Percentiles rank a stretch among this genome's conserved stretches.
These are phyloP conservation scores for Cucumis cinereus DNA, from an alignment of 306 rosid species.

Conservation along the genomic window DNA sequence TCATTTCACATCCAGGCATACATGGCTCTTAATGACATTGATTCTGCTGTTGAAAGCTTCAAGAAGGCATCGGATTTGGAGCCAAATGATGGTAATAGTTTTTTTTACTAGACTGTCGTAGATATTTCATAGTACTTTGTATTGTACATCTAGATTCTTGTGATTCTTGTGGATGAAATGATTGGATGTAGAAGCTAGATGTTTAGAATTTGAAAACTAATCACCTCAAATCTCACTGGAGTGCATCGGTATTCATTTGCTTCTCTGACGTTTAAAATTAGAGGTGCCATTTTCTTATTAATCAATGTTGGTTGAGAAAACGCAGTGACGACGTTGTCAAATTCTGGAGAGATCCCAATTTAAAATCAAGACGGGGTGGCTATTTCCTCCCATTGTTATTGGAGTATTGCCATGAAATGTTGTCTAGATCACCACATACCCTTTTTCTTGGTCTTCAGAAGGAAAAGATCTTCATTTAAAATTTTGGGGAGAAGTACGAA, in stretches of 20 bases:
- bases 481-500: no score
- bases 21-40: conserved; percentile 77
- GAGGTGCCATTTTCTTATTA: not conserved
- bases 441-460: not conserved
- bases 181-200: not conserved
- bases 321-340: not conserved
- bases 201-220: not conserved
- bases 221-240: not conserved
- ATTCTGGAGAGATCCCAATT: not conserved
- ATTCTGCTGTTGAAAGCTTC: conserved; percentile 87
- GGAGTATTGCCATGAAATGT: not conserved
- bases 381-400: not conserved
- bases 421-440: not conserved
- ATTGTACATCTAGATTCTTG: not conserved
- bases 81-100: conserved; percentile 63
- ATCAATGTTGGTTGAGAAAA: not conserved
- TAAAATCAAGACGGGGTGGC: not conserved
- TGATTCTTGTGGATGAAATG: not conserved
- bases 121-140: not conserved
- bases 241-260: not conserved
- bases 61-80: conserved; percentile 65
- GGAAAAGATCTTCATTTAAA: not conserved
- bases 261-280: not conserved
- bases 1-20: conserved; percentile 42
- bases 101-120: not conserved